Evolutionary conservation across 148 eudicot genomes (phyloP), one percentile per base, ranked within the genome.

Genomic region (Diospyros lotus): DNA sequence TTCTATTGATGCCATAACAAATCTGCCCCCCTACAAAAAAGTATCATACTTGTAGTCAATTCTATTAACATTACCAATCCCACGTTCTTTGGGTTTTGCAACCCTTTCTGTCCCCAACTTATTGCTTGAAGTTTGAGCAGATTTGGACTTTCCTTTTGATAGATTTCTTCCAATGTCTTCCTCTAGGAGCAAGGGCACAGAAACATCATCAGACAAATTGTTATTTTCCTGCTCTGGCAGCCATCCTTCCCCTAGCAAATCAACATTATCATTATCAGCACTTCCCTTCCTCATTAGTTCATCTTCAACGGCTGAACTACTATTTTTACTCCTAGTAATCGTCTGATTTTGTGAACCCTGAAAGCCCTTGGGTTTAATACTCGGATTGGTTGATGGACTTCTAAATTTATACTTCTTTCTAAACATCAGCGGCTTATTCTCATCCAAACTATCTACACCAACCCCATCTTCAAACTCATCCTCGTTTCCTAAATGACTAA

Each of bases 301-400:
- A 78, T 76, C 69, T 68, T 77, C 80, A 44, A 40, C 58, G 78
- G 74, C 82, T 60, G 40, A 9, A 54, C 58, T 69, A 62, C 68
- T 63, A 41, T 56, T 73, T 55, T 71, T 73, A 48, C 39, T 75
- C 71, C 72, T 69, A 17, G 46, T 44, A 72, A 59, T 76, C 48
- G 41, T 51, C 45, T 14, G 41, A 77, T 68, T 78, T 43, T 77
- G 75, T 38, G 46, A 55, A 48, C 84, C 84, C 65, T 68, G 69
- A 85, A 89, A 89, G 18, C 93, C 93, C 79, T 89, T 89, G 1
- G 95, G 90, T 79, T 79, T 86, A 53, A 90, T 86, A 45, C 75
- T 67, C n/a, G 76, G 39, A 28, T 66, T 63, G 64, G 65, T 56
- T 54, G 71, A 28, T 10, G 75, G 78, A 73, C 78, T 86, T 82